These are phyloP conservation scores for Candida odintsovae DNA, from an alignment of 805 yeast species.

Conservation along the genomic window DNA sequence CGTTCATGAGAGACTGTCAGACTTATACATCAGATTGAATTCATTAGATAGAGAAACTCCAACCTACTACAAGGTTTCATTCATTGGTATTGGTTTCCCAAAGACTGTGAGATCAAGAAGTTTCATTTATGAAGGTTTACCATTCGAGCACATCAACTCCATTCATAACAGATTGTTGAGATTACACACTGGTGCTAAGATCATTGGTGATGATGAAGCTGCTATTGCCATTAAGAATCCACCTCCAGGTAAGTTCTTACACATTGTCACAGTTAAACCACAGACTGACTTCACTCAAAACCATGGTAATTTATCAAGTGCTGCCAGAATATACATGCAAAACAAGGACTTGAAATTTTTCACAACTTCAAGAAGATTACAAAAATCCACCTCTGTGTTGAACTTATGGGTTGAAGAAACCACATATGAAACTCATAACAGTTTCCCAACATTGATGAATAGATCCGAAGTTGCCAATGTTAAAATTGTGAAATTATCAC, in stretches of 20 bases:
- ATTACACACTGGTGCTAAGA: constrained; percentile 76
- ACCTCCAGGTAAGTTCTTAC: constrained; percentile 68
- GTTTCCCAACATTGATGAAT: constrained; percentile 87
- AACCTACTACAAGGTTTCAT: constrained; percentile 72
- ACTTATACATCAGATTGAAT: constrained; percentile 62
- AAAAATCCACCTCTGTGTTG: constrained; percentile 64
- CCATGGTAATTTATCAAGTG: constrained; percentile 35
- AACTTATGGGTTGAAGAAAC: constrained; percentile 89
- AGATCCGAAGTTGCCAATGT: constrained; percentile 61
- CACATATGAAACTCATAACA: constrained; percentile 63
- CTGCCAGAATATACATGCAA: constrained; percentile 68
- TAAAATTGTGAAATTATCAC: constrained; percentile 57
- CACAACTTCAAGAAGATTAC: constrained; percentile 62
- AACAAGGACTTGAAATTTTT: constrained; percentile 69
- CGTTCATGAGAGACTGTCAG: constrained; percentile 62
- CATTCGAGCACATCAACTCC: constrained; percentile 82
- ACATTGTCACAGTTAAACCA: constrained; percentile 70
- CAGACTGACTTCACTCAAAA: constrained; percentile 44
- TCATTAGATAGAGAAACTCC: constrained; percentile 68
- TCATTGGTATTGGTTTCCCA: constrained; percentile 84
- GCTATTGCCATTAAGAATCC: constrained; percentile 40
- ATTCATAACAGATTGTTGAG: constrained; percentile 71
- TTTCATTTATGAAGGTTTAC: constrained; percentile 79
- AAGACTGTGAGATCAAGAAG: constrained; percentile 65
- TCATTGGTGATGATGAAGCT: constrained; percentile 55